Evolutionary conservation across 345 rosid genomes (phyloP), one percentile per base, ranked within the genome.

Genomic region (Toxicodendron radicans): DNA sequence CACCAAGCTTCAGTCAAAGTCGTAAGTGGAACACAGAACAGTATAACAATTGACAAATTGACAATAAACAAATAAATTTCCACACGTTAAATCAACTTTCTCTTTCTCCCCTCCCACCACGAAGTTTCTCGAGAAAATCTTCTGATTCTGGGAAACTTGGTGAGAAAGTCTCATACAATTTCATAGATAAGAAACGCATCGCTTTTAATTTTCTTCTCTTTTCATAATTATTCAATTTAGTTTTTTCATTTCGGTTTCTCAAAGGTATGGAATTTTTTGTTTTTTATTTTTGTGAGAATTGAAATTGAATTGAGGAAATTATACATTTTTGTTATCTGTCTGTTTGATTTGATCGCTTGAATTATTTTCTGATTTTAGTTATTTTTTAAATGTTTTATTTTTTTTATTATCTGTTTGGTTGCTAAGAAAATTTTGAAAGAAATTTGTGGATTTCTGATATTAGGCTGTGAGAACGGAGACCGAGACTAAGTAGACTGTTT

Each of bases 101-200:
- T 75, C 45, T 66, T 38, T 61, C 38, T 23, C 10, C 9, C 32
- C 58, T 16, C 61, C 49, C 64, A 41, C 35, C 43, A 2, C 23
- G 46, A 59, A 53, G 78, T 65, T 77, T 76, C 71, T 70, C 20
- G 73, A 49, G 56, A 21, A 51, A 68, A 62, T 41, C 77, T 73
- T 68, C 27, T 30, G 6, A 58, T 73, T 75, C 80, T 69, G 62
- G 38, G 60, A 66, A 54, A 64, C 73, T 72, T 60, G 51, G 67
- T 56, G 58, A 78, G 49, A 53, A 78, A 71, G 75, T 53, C 21
- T 9, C 14, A 23, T n/a, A 23, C 21, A 20, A 41, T 17, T 24
- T 58, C 43, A 7, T 38, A 38, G 46, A 45, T 58, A 41, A 63
- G 56, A 49, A 10, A 52, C 68, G 59, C 8, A 35, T 64, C 56